Evolutionary conservation across 352 stramenopile species (phyloP).

Genomic region (Phytophthora cactorum): DNA sequence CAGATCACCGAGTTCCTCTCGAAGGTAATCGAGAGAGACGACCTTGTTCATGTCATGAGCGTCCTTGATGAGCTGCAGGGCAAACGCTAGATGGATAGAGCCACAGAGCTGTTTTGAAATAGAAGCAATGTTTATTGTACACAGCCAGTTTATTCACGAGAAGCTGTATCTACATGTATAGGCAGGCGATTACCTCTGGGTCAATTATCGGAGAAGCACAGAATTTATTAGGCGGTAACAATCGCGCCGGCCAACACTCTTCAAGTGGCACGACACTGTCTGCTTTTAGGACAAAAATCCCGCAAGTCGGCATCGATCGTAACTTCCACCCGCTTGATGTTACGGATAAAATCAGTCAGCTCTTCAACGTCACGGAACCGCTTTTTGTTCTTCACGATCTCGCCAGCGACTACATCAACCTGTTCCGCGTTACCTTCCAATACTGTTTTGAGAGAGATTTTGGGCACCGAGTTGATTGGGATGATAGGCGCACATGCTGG

Average conservation of each 20-base stretch:
- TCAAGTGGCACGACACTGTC: too few relatives aligned
- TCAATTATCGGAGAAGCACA: too few relatives aligned
- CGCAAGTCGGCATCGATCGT: too few relatives aligned
- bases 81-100: constrained; percentile 14
- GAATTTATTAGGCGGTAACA: too few relatives aligned
- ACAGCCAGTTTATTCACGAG: not conserved
- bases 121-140: not conserved
- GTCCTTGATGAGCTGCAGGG: constrained; percentile 44
- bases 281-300: too few relatives aligned
- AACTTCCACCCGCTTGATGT: not conserved
- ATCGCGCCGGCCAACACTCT: too few relatives aligned
- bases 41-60: constrained; percentile 43
- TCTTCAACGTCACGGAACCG: not conserved
- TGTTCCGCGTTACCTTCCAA: not conserved
- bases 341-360: not conserved
- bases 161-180: too few relatives aligned
- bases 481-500: not conserved
- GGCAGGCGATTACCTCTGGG: too few relatives aligned
- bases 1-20: constrained; percentile 56
- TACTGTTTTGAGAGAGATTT: not conserved
- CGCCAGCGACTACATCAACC: too few relatives aligned
- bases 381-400: too few relatives aligned
- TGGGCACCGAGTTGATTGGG: not conserved
- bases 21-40: constrained; percentile 46
- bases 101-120: not conserved